Conservation (phyloP, 495 filamentous ascomycete species). For the Penicillium taxi region DNA sequence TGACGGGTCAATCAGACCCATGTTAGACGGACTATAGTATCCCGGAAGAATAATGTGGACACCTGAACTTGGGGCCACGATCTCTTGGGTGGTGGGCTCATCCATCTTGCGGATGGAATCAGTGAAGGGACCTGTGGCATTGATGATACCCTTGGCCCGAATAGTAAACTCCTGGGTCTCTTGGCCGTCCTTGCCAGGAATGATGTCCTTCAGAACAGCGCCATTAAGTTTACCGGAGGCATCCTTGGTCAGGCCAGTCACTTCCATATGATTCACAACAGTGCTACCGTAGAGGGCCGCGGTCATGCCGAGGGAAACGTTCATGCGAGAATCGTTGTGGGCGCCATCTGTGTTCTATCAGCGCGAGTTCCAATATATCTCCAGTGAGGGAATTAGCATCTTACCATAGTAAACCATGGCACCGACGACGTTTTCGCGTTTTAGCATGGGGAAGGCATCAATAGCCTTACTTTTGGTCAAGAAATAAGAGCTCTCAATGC, state of each 20-base stretch:
- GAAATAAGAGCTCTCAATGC: conserved; percentile 96
- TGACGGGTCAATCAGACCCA: conserved; percentile 91
- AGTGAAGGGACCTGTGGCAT: conserved; percentile 94
- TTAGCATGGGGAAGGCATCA: conserved; percentile 97
- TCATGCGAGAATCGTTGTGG: conserved; percentile 98
- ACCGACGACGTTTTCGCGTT: conserved; percentile 73
- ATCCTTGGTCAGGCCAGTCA: conserved; percentile 77
- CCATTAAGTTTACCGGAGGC: conserved; percentile 69
- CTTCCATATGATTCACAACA: conserved; percentile 88
- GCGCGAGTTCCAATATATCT: not conserved
- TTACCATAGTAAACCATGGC: conserved; percentile 91
- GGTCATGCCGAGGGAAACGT: conserved; percentile 91
- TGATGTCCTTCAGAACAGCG: conserved; percentile 66
- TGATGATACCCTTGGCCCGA: conserved; percentile 85
- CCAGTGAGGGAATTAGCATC: conserved; percentile 5
- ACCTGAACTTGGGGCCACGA: conserved; percentile 88
- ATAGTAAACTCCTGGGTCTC: conserved; percentile 59
- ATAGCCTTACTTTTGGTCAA: conserved; percentile 88
- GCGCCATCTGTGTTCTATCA: conserved; percentile 58
- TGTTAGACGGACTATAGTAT: conserved; percentile 89
- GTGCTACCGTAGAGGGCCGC: conserved; percentile 89
- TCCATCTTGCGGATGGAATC: conserved; percentile 92
- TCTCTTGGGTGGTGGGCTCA: conserved; percentile 63
- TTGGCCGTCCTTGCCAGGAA: conserved; percentile 52
- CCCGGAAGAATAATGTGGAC: conserved; percentile 93